phyloP scores from a whole-genome alignment of 129 eudicot genomes.

The Tagetes patula region DNA sequence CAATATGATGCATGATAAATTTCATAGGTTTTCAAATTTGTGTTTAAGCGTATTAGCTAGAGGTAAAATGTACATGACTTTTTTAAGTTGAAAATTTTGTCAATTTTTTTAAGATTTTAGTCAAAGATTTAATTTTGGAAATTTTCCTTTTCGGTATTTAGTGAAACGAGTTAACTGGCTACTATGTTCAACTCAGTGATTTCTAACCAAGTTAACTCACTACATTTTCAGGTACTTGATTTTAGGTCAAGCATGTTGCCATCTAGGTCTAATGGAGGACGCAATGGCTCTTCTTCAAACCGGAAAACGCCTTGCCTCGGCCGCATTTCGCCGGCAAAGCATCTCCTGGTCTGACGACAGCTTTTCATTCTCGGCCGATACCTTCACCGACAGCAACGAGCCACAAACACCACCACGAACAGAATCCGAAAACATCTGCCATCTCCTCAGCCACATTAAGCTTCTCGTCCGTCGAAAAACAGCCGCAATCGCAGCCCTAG shows the following conservation, averaged over 20 bases:
- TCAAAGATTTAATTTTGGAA: too few relatives aligned
- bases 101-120: too few relatives aligned
- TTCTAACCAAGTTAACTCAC: slow-evolving; percentile 7
- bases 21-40: too few relatives aligned
- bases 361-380: slow-evolving; percentile 57
- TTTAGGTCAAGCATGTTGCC: slow-evolving; percentile 96
- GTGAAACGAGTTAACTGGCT: slow-evolving; percentile 18
- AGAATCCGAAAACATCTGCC: slow-evolving; percentile 64
- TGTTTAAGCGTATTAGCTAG: too few relatives aligned
- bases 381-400: slow-evolving; percentile 27
- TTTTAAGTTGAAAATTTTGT: too few relatives aligned
- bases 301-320: slow-evolving; percentile 94
- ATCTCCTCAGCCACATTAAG: slow-evolving; percentile 78
- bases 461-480: slow-evolving; percentile 82
- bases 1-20: too few relatives aligned
- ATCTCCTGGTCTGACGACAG: slow-evolving; percentile 79
- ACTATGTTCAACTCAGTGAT: slow-evolving; percentile 24
- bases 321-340: slow-evolving; percentile 90
- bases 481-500: slow-evolving; percentile 88
- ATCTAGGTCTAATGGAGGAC: slow-evolving; percentile 91
- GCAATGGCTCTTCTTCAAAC: slow-evolving; percentile 91
- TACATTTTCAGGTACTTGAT: slow-evolving; percentile 61
- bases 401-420: slow-evolving; percentile 54
- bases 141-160: too few relatives aligned
- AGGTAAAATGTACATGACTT: too few relatives aligned